Evolutionary conservation across 2,329 filamentous ascomycete genomes (phyloP), one percentile per base, ranked within the genome.

Genomic region (Fusarium luffae): DNA sequence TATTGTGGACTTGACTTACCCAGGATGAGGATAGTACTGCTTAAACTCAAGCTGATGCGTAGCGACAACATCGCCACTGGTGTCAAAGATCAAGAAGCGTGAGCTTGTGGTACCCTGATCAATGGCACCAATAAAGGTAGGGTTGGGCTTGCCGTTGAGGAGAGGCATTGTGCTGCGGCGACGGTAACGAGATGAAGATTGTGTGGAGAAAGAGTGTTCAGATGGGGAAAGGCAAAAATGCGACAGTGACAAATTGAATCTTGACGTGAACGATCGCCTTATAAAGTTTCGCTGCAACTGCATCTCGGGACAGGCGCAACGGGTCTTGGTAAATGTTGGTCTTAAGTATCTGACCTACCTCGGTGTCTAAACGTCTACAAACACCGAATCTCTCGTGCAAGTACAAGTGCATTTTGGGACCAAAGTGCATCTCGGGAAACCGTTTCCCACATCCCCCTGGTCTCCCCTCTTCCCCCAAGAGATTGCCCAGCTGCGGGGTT

Each of bases 71-170:
- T 90, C 86, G 51, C 92, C 92, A 34, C 84, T 82, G 68, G 86
- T 85, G 79, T 93, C 89, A 80, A 94, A 94, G 76, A 94, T 92
- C 74, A 94, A 85, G 77, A 94, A 94, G 14, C 92, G 86, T 25
- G 92, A 90, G 77, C 90, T 92, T 57, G 92, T 94, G 34, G 92
- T 94, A 69, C 92, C 92, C 78, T 93, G 91, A 76, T 94, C 92
- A 76, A 94, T 93, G 59, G 91, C 90, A 69, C 92, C 92, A 66
- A 94, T 88, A 74, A 92, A 93, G 67, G 75, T 65, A 55, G 67
- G 68, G 43, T 72, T 67, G 18, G 72, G 50, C 18, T 68, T 66
- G 52, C 69, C 68, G 58, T 74, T 74, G 47, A 77, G 66, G 54
- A 76, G 71, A 72, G 79, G 71, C 79, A 81, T 81, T 57, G 61